These are phyloP conservation scores for Heritiera fomes DNA, from an alignment of 345 rosid genomes.

Conservation along the genomic window DNA sequence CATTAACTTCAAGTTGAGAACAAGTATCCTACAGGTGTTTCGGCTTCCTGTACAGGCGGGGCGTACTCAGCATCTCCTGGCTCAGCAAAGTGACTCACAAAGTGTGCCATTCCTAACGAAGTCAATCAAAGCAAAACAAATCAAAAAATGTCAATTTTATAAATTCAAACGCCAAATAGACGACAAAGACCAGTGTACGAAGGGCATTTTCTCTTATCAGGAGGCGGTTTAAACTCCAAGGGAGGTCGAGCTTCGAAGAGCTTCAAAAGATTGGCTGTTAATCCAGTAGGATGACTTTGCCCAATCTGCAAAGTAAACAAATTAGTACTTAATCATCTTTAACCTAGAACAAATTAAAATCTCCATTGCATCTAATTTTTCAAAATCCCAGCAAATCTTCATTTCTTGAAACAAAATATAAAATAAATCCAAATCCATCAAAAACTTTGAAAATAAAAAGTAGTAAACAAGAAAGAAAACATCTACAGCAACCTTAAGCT, in stretches of 20 bases:
- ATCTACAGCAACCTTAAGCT: background rate
- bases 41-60: slow-evolving; percentile 79
- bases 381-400: background rate
- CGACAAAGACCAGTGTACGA: slow-evolving; percentile 54
- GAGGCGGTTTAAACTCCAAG: slow-evolving; percentile 78
- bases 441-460: background rate
- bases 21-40: slow-evolving; percentile 66
- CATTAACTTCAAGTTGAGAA: background rate
- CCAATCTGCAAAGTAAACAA: slow-evolving; percentile 65
- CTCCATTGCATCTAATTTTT: background rate
- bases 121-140: background rate
- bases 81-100: slow-evolving; percentile 85
- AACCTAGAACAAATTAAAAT: background rate
- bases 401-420: background rate
- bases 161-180: slow-evolving; percentile 5
- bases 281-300: slow-evolving; percentile 93
- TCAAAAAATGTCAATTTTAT: background rate
- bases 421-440: background rate
- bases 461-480: background rate
- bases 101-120: slow-evolving; percentile 84
- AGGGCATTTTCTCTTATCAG: slow-evolving; percentile 87
- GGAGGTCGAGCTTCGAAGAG: slow-evolving; percentile 93
- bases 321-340: background rate
- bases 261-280: slow-evolving; percentile 81
- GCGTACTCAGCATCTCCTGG: slow-evolving; percentile 86